phyloP scores from a whole-genome alignment of 2,329 filamentous ascomycete genomes.

The Pseudopyrenochaeta lycopersici region DNA sequence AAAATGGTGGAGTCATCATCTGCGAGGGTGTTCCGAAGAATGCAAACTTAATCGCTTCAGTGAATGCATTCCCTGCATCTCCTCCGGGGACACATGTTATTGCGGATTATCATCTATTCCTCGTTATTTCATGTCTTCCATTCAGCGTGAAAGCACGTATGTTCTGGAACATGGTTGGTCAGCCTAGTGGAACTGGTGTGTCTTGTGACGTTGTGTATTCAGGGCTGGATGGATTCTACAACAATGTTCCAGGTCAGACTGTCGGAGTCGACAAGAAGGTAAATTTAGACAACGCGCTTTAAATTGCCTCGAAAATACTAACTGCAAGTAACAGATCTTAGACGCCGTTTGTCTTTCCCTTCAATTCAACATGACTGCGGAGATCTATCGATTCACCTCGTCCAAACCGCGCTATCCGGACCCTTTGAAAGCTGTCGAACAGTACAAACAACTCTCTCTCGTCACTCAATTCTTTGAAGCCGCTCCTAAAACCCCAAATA shows the following conservation, averaged over 20 bases:
- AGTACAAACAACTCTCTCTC: conserved; percentile 4
- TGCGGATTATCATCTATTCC: conserved; percentile 8
- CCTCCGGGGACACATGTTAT: conserved; percentile 1
- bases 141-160: conserved; percentile 8
- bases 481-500: background rate
- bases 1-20: conserved; percentile 4
- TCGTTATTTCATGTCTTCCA: conserved; percentile 10
- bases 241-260: background rate
- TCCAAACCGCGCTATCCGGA: conserved; percentile 3
- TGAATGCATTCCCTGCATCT: background rate
- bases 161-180: conserved; percentile 13
- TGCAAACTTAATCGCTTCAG: conserved; percentile 8
- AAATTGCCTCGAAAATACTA: background rate
- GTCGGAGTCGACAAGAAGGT: conserved; percentile 6
- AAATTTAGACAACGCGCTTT: background rate
- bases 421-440: background rate
- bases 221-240: conserved; percentile 3
- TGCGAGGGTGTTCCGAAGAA: conserved; percentile 12
- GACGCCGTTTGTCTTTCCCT: conserved; percentile 7
- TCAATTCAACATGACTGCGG: conserved; percentile 4
- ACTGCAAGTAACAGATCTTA: conserved; percentile 1
- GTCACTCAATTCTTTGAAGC: conserved; percentile 10
- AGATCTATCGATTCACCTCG: conserved; percentile 11
- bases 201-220: background rate
- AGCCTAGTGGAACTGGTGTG: background rate